These are phyloP conservation scores for Hanseniaspora clermontiae DNA, from an alignment of 805 yeast genomes.

Conservation along the genomic window DNA sequence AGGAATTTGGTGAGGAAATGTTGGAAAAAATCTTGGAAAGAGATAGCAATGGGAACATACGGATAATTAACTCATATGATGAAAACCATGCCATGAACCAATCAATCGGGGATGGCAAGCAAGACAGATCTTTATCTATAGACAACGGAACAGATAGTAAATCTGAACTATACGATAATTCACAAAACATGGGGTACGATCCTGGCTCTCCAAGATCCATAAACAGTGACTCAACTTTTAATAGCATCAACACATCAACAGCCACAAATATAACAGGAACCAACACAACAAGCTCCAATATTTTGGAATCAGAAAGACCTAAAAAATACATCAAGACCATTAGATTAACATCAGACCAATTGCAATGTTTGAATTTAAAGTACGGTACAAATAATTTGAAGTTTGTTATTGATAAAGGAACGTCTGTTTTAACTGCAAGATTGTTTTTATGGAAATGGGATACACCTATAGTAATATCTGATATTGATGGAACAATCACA, in stretches of 20 bases:
- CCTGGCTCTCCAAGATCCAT: conserved; percentile 8
- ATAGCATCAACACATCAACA: conserved; percentile 15
- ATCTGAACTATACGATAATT: conserved; percentile 13
- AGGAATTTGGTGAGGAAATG: conserved; percentile 52
- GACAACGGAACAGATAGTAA: conserved; percentile 15
- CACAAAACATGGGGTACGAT: conserved; percentile 3
- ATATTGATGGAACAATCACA: conserved; percentile 95
- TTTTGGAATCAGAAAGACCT: conserved; percentile 12
- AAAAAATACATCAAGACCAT: conserved; percentile 66
- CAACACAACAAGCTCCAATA: conserved; percentile 18
- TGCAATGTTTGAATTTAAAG: conserved; percentile 56
- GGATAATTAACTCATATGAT: conserved; percentile 32
- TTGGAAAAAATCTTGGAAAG: conserved; percentile 36
- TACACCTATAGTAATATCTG: conserved; percentile 87
- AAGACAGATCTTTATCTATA: conserved; percentile 16
- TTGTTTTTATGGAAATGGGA: conserved; percentile 72
- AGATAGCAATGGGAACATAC: conserved; percentile 56
- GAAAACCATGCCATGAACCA: conserved; percentile 10
- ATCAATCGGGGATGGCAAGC: background rate
- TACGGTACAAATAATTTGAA: conserved; percentile 68
- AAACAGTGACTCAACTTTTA: conserved; percentile 12
- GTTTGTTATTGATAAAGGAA: conserved; percentile 74
- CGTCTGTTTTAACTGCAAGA: conserved; percentile 59
- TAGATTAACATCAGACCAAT: conserved; percentile 81
- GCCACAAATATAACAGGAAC: conserved; percentile 1